Evolutionary conservation across 2,329 filamentous ascomycete genomes (phyloP).

Genomic region (Pseudogymnoascus sp.): DNA sequence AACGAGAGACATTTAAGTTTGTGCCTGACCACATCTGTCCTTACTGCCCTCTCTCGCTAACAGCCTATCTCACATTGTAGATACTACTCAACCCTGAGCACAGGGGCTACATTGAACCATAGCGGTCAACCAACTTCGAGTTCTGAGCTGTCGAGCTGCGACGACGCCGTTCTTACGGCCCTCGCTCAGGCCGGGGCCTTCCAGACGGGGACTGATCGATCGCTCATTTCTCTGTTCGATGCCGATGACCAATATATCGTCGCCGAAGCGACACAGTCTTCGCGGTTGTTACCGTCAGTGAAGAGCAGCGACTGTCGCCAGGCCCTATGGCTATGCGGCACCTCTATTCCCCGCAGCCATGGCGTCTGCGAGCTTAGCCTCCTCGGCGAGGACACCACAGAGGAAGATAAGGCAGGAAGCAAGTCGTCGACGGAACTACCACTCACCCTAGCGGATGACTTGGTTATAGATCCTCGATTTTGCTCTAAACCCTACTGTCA

Average conservation of each 20-base stretch:
- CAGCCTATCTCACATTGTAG: neutral
- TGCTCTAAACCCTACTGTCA: constrained; percentile 4
- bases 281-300: neutral
- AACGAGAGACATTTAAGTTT: neutral
- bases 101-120: neutral
- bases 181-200: neutral
- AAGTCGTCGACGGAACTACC: neutral
- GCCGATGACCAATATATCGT: neutral
- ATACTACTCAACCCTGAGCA: neutral
- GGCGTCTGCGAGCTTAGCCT: neutral
- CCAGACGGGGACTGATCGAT: constrained; percentile 4
- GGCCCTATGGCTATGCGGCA: neutral
- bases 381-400: neutral
- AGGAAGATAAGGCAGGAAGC: neutral
- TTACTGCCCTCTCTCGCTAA: neutral
- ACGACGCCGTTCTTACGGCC: neutral
- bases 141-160: neutral
- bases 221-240: constrained; percentile 4
- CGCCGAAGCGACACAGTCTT: neutral
- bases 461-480: neutral
- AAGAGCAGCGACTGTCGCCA: neutral
- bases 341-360: constrained; percentile 2
- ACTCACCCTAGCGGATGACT: neutral
- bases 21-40: neutral
- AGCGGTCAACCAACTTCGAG: neutral